Base-by-base conservation (phyloP, 805 yeast genomes). In the Spathaspora boniae region DNA sequence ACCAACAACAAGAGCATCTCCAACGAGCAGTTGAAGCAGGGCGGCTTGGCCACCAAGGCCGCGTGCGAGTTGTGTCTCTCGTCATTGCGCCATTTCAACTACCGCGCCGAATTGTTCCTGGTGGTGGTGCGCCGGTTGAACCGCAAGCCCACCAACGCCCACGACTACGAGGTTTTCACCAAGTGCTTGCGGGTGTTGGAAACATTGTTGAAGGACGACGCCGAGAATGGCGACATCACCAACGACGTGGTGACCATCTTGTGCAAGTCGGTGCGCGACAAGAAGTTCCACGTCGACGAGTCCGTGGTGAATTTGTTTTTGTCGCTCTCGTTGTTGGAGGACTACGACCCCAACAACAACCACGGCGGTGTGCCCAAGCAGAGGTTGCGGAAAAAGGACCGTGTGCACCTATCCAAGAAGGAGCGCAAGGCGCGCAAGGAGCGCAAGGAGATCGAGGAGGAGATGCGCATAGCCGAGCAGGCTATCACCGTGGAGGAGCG, bases 341-440 rank as follows among this genome's bases (percentile, higher is more conserved):
- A 83, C 54, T 85, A 82, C 51, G 86, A 81, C 54, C 91, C 93
- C 12, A 53, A 73, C 74, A 52, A 72, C 67, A 24, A 65, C 65
- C 70, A 68, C 30, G 49, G 53, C 6, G 70, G 62, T 17, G 60
- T 60, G 12, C 42, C 37, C 6, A 66, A 60, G 26, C 60, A 63
- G 4, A 83, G 82, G 51, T 35, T 83, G 29, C 79, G 76, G 54
- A 91, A 89, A 68, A 86, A 88, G 57, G 95, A 93, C 56, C 72
- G 96, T 47, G 87, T 86, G 3, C 95, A 89, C 66, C 62, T 91
- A 33, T 80, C 95, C n/a, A 91, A 91, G 56, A 84, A 84, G 58
- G 91, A 91, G 60, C 73, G 85, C 48, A 93, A 93, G 51, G 82
- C 78, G 14, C 74, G 95, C 44, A 89, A 89, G 56, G 98, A 91